Base-by-base conservation (phyloP, 441 rosid genomes). In the Isatis lusitanica region DNA sequence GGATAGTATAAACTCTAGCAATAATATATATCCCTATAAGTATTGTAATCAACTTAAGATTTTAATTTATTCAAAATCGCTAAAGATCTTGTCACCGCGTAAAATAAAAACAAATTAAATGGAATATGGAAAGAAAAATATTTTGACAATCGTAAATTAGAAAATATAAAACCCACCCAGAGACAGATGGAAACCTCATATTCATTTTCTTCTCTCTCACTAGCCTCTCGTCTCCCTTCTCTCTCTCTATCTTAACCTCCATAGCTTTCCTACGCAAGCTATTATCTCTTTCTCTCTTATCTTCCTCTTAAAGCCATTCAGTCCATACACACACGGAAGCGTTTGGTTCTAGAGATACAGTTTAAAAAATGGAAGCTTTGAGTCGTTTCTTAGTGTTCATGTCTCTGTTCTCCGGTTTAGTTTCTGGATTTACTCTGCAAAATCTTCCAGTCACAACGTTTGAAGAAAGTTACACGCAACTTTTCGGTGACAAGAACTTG, bases 401-500 rank as follows among this genome's bases (percentile, higher is more conserved):
- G 70, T 78, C 77, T 80, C 67, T 80, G 44, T 59, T 78, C 15
- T 70, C 74, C 69, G 77, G 78, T 75, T 51, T 81, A 48, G 90
- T 58, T 78, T 90, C 85, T 71, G 97, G 92, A 77, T 55, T 78
- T 31, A 79, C 83, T 76, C 70, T 73, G 9, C 69, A 70, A 56
- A 75, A 61, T 9, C 75, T 89, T 42, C 93, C 97, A 43, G 33
- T 87, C 31, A 64, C 83, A 10, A 78, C 93, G 18, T 95, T 95
- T 65, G 99, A 95, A 63, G 98, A 95, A 84, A 93, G 98, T 3
- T 95, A 95, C 77, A 68, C 83, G 18, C 97, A 93, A 24, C 90
- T 95, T 67, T 95, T 95, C 68, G 99, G 99, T 63, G 91, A 95
- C 39, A 84, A 91, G 74, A 90, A 95, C 70, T 82, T 95, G 52